Evolutionary conservation across 768 basidiomycete genomes (phyloP).

Genomic region (Kwoniella newhampshirensis): DNA sequence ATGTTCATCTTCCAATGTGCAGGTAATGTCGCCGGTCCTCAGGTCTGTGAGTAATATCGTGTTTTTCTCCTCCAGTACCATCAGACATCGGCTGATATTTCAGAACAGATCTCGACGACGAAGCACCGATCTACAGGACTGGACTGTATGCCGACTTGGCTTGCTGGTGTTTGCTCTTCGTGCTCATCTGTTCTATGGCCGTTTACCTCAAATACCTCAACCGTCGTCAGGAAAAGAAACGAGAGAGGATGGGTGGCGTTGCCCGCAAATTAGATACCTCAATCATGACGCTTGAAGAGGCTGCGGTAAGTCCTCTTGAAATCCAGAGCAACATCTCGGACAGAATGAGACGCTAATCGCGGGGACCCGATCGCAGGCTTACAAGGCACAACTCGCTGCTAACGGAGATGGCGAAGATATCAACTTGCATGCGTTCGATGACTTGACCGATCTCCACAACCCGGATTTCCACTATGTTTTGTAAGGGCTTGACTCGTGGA

Average conservation of each 20-base stretch:
- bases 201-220: conserved; percentile 55
- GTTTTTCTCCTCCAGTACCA: too few relatives aligned
- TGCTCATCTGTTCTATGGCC: conserved; percentile 54
- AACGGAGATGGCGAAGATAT: conserved; percentile 12
- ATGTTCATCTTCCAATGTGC: conserved; percentile 31
- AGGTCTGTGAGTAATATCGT: conserved; percentile 21
- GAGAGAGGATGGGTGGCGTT: conserved; percentile 54
- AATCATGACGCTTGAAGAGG: conserved; percentile 39
- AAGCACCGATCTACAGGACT: conserved; percentile 51
- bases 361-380: conserved; percentile 10
- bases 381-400: conserved; percentile 18
- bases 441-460: conserved; percentile 44
- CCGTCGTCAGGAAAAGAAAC: conserved; percentile 52
- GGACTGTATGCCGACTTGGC: conserved; percentile 56
- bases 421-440: conserved; percentile 33
- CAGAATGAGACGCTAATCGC: too few relatives aligned
- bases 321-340: too few relatives aligned
- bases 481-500: too few relatives aligned
- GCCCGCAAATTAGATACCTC: conserved; percentile 55
- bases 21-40: conserved; percentile 37
- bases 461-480: conserved; percentile 34
- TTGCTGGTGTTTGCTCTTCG: conserved; percentile 55
- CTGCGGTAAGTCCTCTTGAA: conserved; percentile 17
- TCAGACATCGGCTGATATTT: background rate
- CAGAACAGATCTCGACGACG: conserved; percentile 15